Evolutionary conservation across 192 early-diverging fungal genomes (phyloP), one percentile per base, ranked within the genome.

Genomic region (Gamsiella multidivaricata): DNA sequence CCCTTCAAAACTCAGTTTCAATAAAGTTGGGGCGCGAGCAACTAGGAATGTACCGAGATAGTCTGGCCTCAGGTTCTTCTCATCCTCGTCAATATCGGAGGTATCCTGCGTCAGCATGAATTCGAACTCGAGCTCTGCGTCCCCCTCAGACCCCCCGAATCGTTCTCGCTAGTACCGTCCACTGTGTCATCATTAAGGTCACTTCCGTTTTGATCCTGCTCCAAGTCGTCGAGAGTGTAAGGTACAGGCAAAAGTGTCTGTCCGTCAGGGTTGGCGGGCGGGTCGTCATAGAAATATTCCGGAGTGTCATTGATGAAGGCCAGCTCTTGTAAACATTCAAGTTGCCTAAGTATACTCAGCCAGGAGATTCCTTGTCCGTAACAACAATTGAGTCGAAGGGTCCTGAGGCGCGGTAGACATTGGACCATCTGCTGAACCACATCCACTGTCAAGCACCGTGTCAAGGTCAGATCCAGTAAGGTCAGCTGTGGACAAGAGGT

Each of bases 351-450:
- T 25, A 20, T 15, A 17, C 15, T 8, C 3, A 62, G 60, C 60
- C 60, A 62, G 18, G 45, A 3, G 11, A 62, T 10, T 2, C 22
- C 22, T 17, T 62, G 60, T 3, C 47, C 60, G 37, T 62, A 25
- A 20, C 60, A 62, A 47, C 60, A 50, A 36, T 62, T 62, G 29
- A 62, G 29, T 23, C n/a, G 17, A 5, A 62, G 32, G 22, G 11
- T 14, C 25, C 37, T 50, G 14, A 62, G 47, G 0, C 33, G 36
- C 3, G 60, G 60, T 31, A 62, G 31, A 37, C 29, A 36, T 12
- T 25, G 15, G 33, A 51, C 60, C 60, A 62, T 37, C 15, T 23
- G 14, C 14, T 62, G 5, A 5, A 50, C n/a, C 5, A 14, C 6
- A 7, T 18, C 23, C 18, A 50, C 6, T 18, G 45, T 32, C 3